Conservation (phyloP, 257 asterid species). For the Solanum clarkiae region DNA sequence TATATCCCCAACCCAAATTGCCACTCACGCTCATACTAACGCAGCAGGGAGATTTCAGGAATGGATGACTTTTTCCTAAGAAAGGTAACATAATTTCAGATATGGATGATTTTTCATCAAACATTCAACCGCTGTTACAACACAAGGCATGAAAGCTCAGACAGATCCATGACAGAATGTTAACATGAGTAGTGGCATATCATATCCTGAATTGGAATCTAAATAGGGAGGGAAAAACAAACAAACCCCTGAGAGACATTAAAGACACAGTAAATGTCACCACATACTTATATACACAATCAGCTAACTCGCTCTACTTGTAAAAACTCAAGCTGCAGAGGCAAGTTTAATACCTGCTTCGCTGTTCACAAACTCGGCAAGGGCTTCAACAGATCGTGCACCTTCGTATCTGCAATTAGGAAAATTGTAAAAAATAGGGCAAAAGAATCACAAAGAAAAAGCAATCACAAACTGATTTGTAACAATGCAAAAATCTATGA, state of each 20-base stretch:
- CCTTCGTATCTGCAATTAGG: constrained; percentile 58
- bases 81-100: background rate
- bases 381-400: constrained; percentile 66
- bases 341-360: constrained; percentile 56
- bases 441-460: background rate
- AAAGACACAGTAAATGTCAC: background rate
- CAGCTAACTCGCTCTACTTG: background rate
- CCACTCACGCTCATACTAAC: background rate
- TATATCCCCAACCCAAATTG: background rate
- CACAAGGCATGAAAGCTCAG: background rate
- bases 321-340: background rate
- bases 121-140: background rate
- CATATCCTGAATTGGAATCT: background rate
- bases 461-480: background rate
- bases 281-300: background rate
- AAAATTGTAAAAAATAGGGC: background rate
- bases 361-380: constrained; percentile 63
- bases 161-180: background rate
- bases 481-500: background rate
- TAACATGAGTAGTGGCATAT: background rate
- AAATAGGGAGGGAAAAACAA: background rate
- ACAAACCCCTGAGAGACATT: background rate
- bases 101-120: background rate
- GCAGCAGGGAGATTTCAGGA: background rate
- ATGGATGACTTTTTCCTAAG: background rate